phyloP scores from a whole-genome alignment of 805 yeast species.

The Wickerhamiella brachini region DNA sequence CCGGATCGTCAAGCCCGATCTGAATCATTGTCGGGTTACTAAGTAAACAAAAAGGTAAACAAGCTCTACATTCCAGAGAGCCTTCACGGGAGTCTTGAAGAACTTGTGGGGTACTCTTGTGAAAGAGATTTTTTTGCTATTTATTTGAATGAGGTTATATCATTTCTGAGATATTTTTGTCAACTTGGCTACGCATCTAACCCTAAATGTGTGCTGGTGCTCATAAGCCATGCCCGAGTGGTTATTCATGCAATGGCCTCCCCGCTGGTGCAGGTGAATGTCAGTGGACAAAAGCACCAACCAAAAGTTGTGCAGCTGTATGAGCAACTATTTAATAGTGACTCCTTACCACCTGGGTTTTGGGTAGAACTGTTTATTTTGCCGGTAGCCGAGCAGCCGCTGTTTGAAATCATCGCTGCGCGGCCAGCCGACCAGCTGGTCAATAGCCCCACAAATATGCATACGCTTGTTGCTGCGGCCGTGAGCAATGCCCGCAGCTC shows the following conservation, averaged over 20 bases:
- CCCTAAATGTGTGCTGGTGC: too few relatives aligned
- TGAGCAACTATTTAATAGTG: conserved; percentile 18
- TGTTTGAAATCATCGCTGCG: conserved; percentile 16
- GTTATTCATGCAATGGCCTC: not conserved
- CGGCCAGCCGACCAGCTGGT: conserved; percentile 13
- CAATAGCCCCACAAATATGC: conserved; percentile 15
- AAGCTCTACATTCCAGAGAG: not conserved
- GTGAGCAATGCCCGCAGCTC: conserved; percentile 13
- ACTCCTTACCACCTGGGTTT: conserved; percentile 19
- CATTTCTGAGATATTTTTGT: too few relatives aligned
- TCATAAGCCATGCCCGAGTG: not conserved
- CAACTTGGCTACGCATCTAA: too few relatives aligned
- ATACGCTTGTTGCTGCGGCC: conserved; percentile 14
- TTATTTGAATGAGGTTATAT: too few relatives aligned
- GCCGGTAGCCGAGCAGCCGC: conserved; percentile 15
- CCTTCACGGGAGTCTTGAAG: too few relatives aligned
- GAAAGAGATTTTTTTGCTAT: too few relatives aligned
- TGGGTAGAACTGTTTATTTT: conserved; percentile 25
- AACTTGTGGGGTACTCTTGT: too few relatives aligned
- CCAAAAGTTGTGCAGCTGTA: conserved; percentile 26
- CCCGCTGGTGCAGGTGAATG: conserved; percentile 17
- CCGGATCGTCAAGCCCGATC: conserved; percentile 10
- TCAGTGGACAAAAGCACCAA: conserved; percentile 15
- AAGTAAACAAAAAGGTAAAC: not conserved
- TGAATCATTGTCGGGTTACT: not conserved